Evolutionary conservation across 2,329 filamentous ascomycete species (phyloP), one percentile per base, ranked within the genome.

Genomic region (Pseudopyrenochaeta lycopersici): DNA sequence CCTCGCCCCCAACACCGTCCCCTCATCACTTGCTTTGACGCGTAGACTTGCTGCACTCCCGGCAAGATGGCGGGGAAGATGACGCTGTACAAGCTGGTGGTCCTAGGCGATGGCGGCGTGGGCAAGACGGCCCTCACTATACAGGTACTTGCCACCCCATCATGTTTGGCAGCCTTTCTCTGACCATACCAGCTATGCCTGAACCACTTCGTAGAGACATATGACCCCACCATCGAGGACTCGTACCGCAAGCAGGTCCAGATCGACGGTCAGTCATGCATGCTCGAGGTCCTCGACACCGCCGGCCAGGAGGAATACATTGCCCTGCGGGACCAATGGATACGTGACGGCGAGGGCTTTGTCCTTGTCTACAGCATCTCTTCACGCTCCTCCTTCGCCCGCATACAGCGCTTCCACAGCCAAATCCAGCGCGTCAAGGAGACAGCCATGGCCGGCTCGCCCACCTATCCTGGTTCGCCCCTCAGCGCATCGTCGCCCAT

Each of bases 281-380:
- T 97, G 93, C 87, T 97, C 70, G 94, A 98, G 78, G 92, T 97
- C 42, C 86, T 97, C 70, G 95, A 99, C 80, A 99, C 95, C 49
- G 95, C 95, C 46, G 95, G 95, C 52, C 95, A 99, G 77, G 95
- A 99, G 80, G 95, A 99, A 80, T 99, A 98, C 79, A 97, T 94
- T 60, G 95, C 95, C 41, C 82, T 98, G 70, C 86, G 95, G 72
- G 95, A 98, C 76, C 95, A 98, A 81, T 98, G 94, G 94, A 98
- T 98, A 76, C 88, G 95, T 67, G 94, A 98, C 73, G 94, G 95
- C 64, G 95, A 99, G 77, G 95, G 95, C 17, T 98, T 98, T 74
- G 91, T 99, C 27, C 84, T 99, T 57, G 95, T 99, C 62, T 98
- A 99, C 83, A 97, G 92, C 81, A 98, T 99, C 78, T 97, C 95